phyloP scores from a whole-genome alignment of 805 yeast genomes.

The Wickerhamomyces kurtzmanii region DNA sequence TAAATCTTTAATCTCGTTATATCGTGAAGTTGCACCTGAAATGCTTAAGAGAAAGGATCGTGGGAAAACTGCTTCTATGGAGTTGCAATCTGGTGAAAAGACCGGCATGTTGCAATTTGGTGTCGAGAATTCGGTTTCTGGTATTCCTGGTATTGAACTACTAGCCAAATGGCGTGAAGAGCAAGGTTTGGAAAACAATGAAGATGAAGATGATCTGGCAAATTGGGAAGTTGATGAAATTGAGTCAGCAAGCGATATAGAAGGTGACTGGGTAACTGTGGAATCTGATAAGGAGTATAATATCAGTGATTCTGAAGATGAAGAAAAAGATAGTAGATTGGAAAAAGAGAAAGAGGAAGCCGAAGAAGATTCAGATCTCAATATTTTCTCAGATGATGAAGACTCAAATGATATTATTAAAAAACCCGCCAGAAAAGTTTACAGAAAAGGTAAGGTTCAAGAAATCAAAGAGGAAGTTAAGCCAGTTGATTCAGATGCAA shows the following conservation, averaged over 20 bases:
- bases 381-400: constrained; percentile 25
- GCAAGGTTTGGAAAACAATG: constrained; percentile 44
- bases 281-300: constrained; percentile 74
- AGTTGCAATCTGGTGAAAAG: constrained; percentile 52
- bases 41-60: constrained; percentile 86
- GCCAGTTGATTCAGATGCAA: constrained; percentile 26
- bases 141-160: constrained; percentile 87
- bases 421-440: constrained; percentile 12
- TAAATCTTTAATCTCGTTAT: constrained; percentile 71
- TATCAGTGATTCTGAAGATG: constrained; percentile 41
- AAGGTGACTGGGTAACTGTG: constrained; percentile 88
- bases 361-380: constrained; percentile 40
- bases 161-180: constrained; percentile 77
- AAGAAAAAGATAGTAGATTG: constrained; percentile 24
- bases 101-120: constrained; percentile 57
- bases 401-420: constrained; percentile 15
- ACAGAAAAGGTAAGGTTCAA: constrained; percentile 13
- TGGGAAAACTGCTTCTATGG: constrained; percentile 88
- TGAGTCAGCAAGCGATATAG: constrained; percentile 48
- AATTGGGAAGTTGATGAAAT: constrained; percentile 45
- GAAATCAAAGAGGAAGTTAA: constrained; percentile 24
- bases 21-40: constrained; percentile 94
- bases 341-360: constrained; percentile 23
- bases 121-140: constrained; percentile 50
- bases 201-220: constrained; percentile 53